phyloP scores from a whole-genome alignment of 768 basidiomycete species.

The Mycena vitilis region DNA sequence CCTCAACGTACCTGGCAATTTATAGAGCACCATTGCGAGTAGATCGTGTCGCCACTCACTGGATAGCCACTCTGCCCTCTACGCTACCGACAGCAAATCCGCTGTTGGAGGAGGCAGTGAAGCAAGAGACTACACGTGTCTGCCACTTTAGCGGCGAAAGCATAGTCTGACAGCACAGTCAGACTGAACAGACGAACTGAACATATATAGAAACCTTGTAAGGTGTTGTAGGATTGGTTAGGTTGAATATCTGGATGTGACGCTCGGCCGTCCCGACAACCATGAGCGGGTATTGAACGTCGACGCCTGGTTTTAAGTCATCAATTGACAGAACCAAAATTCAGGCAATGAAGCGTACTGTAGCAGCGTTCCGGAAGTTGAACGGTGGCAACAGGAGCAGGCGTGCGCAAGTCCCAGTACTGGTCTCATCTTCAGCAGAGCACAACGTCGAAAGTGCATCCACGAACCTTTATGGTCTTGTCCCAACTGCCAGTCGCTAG shows the following conservation, averaged over 20 bases:
- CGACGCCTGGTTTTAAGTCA: constrained; percentile 53
- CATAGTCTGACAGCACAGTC: constrained; percentile 64
- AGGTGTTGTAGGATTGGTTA: constrained; percentile 81
- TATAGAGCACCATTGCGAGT: neutral
- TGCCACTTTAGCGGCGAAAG: constrained; percentile 94
- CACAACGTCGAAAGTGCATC: constrained; percentile 20
- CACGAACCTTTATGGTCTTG: constrained; percentile 89
- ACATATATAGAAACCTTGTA: constrained; percentile 70
- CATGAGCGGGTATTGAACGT: constrained; percentile 83
- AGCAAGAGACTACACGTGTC: constrained; percentile 87
- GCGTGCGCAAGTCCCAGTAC: constrained; percentile 93
- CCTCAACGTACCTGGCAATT: constrained; percentile 80
- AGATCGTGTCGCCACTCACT: constrained; percentile 62
- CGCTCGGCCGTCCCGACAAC: constrained; percentile 95
- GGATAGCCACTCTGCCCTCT: constrained; percentile 94
- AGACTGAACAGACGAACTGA: neutral
- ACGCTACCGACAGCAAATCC: constrained; percentile 90
- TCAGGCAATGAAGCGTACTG: constrained; percentile 44
- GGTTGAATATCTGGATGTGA: constrained; percentile 90
- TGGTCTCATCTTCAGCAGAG: constrained; percentile 44
- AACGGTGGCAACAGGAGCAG: constrained; percentile 82
- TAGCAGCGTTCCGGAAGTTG: constrained; percentile 93
- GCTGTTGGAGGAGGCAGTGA: constrained; percentile 71
- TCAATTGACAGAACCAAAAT: neutral
- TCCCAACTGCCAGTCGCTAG: constrained; percentile 98